Evolutionary conservation across 345 rosid genomes (phyloP), one percentile per base, ranked within the genome.

Genomic region (Salix brachista): DNA sequence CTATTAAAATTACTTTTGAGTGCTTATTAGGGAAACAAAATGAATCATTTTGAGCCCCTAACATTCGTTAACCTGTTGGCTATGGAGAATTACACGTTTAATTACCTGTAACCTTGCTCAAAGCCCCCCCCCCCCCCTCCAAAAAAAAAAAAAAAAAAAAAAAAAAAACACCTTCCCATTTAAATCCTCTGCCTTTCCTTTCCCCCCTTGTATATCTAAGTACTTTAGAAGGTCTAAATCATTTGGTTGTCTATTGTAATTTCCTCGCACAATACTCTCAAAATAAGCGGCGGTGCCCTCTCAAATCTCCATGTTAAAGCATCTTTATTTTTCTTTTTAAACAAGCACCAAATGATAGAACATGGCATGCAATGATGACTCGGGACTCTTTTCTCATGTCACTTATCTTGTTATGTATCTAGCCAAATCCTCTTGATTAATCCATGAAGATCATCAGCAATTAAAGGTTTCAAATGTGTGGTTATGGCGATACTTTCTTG

Each of bases 141-240:
- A 4, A 32, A 3, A 32, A 3, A 32, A 3, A 32, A 32, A 2
- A 32, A 4, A 0, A 34, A 34, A 4, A 4, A 34, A 4, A 34
- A 5, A 36, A 5, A 36, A 5, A 5, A 8, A 54, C 44, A 19
- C 58, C 5, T 21, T 28, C 48, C 56, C 16, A 34, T 48, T 65
- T 61, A 54, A 42, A 65, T 28, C 13, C 36, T 42, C 16, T n/a
- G 12, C 42, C 32, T 39, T 34, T 75, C 69, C 14, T 64, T 42
- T 54, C n/a, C 10, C 75, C 4, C 41, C 73, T 18, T 60, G 0
- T 16, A 32, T 34, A 48, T 67, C 30, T 8, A 25, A 46, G 69
- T 69, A 26, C 88, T 85, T 82, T 83, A 77, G 87, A 85, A 81
- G 85, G 82, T 88, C 81, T 79, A 75, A 81, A 83, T 84, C 85